Conservation (phyloP, 2,329 filamentous ascomycete genomes). For the Cladosporium velox region DNA sequence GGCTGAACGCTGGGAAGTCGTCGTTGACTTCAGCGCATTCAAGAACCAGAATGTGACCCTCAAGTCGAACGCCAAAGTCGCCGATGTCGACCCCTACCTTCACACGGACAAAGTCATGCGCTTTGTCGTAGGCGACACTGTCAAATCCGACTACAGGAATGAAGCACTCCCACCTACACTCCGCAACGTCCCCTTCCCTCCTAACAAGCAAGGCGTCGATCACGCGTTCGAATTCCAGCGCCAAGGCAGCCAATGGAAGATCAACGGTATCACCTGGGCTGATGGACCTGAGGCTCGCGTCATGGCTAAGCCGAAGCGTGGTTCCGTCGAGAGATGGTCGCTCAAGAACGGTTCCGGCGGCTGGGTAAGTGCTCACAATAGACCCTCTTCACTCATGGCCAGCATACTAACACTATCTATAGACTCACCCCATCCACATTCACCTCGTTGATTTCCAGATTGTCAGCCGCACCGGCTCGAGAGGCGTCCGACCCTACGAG, state of each 20-base stretch:
- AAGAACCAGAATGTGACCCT: constrained; percentile 48
- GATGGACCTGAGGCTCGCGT: constrained; percentile 39
- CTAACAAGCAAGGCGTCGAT: constrained; percentile 40
- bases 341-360: constrained; percentile 48
- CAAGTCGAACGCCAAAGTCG: constrained; percentile 28
- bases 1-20: constrained; percentile 60
- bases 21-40: constrained; percentile 57
- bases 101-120: constrained; percentile 49
- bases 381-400: constrained; percentile 42
- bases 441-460: constrained; percentile 56
- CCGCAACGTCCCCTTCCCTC: constrained; percentile 38
- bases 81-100: constrained; percentile 50
- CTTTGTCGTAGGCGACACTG: constrained; percentile 52
- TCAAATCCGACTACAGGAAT: constrained; percentile 42
- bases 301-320: constrained; percentile 37
- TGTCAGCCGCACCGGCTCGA: constrained; percentile 48
- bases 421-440: constrained; percentile 41
- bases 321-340: constrained; percentile 42
- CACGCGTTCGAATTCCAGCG: constrained; percentile 50
- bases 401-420: constrained; percentile 32
- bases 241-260: constrained; percentile 50
- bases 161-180: constrained; percentile 42
- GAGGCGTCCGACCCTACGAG: constrained; percentile 55
- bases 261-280: constrained; percentile 50
- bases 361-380: constrained; percentile 42